A percentile compares a stretch with the other conserved stretches of the same genome.
phyloP scores from a whole-genome alignment of 2,329 filamentous ascomycete species.

The Alternaria tenuissima region DNA sequence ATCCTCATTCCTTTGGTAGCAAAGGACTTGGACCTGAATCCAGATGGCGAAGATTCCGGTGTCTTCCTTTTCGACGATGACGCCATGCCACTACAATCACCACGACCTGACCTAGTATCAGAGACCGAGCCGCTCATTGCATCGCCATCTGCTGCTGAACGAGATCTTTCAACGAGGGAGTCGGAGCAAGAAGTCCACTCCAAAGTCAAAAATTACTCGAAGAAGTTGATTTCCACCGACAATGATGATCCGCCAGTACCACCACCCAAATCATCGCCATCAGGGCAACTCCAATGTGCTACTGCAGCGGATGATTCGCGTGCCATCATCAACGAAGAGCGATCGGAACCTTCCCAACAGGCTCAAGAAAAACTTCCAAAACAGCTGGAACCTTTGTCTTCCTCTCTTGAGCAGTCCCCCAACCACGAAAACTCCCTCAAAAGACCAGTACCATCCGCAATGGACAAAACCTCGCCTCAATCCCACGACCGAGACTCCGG shows the following conservation, averaged over 20 bases:
- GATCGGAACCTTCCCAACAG: background rate
- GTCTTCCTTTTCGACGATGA: slow-evolving; percentile 28
- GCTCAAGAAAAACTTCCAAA: background rate
- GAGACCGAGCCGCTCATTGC: background rate
- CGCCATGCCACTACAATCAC: background rate
- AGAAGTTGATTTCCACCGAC: background rate
- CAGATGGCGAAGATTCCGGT: slow-evolving; percentile 27
- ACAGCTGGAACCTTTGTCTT: background rate
- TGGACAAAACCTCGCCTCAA: background rate
- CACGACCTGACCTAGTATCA: background rate
- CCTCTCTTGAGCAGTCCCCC: background rate
- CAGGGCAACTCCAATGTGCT: background rate
- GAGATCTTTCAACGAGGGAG: background rate
- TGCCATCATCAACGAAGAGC: background rate
- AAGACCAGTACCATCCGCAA: background rate
- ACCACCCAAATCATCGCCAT: background rate
- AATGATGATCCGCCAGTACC: background rate
- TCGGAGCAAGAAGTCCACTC: background rate
- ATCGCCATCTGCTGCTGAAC: background rate
- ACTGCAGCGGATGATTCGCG: background rate
- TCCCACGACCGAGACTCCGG: slow-evolving; percentile 34
- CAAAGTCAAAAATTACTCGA: background rate
- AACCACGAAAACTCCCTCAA: background rate
- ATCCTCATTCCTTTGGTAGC: background rate
- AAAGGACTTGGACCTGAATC: slow-evolving; percentile 21